These are phyloP conservation scores for Oxytropis ochrocephala DNA, from an alignment of 306 rosid genomes.

Conservation along the genomic window DNA sequence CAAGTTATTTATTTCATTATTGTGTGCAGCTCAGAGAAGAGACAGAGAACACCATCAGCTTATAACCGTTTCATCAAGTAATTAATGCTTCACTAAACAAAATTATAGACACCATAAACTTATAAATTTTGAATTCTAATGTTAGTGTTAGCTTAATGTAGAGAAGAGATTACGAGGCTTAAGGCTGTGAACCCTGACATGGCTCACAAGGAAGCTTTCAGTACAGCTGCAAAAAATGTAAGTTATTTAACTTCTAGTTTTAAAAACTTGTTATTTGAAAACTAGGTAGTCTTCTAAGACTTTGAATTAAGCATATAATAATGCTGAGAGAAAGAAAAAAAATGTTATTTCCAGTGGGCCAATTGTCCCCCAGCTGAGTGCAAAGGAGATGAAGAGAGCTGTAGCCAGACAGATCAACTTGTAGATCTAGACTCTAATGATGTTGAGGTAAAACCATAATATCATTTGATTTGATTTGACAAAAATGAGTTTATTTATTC, in stretches of 20 bases:
- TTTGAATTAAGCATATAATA: background rate
- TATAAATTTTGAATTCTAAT: background rate
- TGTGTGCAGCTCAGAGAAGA: conserved; percentile 73
- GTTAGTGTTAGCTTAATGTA: conserved; percentile 28
- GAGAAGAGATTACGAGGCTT: conserved; percentile 92
- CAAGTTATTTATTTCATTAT: background rate
- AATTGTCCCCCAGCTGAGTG: conserved; percentile 61
- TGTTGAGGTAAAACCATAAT: conserved; percentile 30
- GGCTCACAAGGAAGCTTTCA: conserved; percentile 95
- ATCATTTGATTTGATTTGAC: no score
- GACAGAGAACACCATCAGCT: conserved; percentile 95
- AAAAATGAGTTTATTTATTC: background rate
- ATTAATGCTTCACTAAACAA: conserved; percentile 31
- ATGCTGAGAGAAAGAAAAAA: background rate
- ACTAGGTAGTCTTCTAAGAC: background rate
- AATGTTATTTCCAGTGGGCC: conserved; percentile 62
- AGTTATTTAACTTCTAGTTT: background rate
- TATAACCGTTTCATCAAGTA: conserved; percentile 90
- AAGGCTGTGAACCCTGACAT: conserved; percentile 75
- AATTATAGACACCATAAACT: background rate
- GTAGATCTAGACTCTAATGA: conserved; percentile 32
- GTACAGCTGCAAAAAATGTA: conserved; percentile 88
- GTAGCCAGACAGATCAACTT: conserved; percentile 37
- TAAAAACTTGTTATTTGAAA: background rate
- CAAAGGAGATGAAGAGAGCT: conserved; percentile 50